phyloP scores from a whole-genome alignment of 2,329 filamentous ascomycete genomes.

The Epichloe gansuensis region DNA sequence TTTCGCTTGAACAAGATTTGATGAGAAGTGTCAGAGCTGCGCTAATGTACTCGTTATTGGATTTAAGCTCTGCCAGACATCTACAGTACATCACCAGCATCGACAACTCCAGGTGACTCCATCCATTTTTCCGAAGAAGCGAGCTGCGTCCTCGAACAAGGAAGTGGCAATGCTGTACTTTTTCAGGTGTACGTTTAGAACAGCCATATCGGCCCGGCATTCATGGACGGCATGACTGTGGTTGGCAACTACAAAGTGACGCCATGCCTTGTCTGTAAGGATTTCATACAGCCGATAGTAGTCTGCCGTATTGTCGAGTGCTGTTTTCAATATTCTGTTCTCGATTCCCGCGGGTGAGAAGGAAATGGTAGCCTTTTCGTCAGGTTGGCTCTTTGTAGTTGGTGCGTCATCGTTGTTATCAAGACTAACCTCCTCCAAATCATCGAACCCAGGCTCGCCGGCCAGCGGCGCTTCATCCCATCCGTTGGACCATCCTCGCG shows the following conservation, averaged over 20 bases:
- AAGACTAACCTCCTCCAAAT: slow-evolving; percentile 47
- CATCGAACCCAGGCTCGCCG: slow-evolving; percentile 29
- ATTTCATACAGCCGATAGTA: slow-evolving; percentile 60
- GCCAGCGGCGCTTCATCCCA: slow-evolving; percentile 52
- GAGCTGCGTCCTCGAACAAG: slow-evolving; percentile 67
- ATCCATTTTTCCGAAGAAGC: slow-evolving; percentile 66
- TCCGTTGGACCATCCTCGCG: slow-evolving; percentile 62
- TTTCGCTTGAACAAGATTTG: slow-evolving; percentile 48
- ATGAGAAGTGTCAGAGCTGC: slow-evolving; percentile 62
- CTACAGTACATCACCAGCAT: slow-evolving; percentile 78
- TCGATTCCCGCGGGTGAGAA: slow-evolving; percentile 23
- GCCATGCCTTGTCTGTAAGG: slow-evolving; percentile 73
- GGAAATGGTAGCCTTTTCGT: neutral
- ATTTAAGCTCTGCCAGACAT: slow-evolving; percentile 66
- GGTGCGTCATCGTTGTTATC: slow-evolving; percentile 28
- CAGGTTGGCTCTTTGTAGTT: slow-evolving; percentile 6
- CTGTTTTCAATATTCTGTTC: slow-evolving; percentile 44
- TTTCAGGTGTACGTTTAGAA: slow-evolving; percentile 64
- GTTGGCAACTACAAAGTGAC: slow-evolving; percentile 70
- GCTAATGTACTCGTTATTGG: slow-evolving; percentile 67
- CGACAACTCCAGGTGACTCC: slow-evolving; percentile 68
- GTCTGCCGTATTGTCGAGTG: slow-evolving; percentile 47
- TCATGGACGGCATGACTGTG: slow-evolving; percentile 67
- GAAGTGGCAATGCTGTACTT: slow-evolving; percentile 63
- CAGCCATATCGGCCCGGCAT: slow-evolving; percentile 72